Base-by-base conservation (phyloP, 2,329 filamentous ascomycete species). In the Grosmannia penicillata region DNA sequence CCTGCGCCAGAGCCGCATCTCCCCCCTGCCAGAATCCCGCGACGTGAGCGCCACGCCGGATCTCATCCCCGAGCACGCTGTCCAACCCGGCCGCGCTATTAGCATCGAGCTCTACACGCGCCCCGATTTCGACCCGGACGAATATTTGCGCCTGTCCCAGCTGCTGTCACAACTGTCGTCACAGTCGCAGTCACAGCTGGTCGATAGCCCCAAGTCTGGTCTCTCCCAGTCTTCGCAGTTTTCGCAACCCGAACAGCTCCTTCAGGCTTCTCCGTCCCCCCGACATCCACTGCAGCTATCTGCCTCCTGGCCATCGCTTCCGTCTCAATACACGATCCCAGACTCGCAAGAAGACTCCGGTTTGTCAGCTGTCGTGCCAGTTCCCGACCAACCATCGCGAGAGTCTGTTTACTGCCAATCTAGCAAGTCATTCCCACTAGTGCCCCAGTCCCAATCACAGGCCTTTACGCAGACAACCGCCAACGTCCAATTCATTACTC, bases 311-410 rank as follows among this genome's bases (percentile, higher is more conserved):
- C n/a, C n/a, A n/a, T n/a, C 18, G 13, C 33, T 1, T 3, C 10
- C n/a, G n/a, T 38, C 41, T 9, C 34, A 27, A 1, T 34, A 5
- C 17, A 43, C 40, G 5, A 42, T 47, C n/a, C 42, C 42, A n/a
- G 44, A 45, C 36, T 46, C 44, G 1, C 28, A 44, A 30, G 32
- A 11, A 13, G 40, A 39, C 19, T n/a, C n/a, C n/a, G n/a, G n/a
- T n/a, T n/a, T n/a, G 32, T n/a, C 25, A 13, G 15, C 24, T 25
- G 24, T 25, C 11, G 24, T 11, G 24, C 24, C 24, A 25, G n/a
- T n/a, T 17, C 28, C 28, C 28, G 15, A 15, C 15, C 15, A 31
- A 17, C 28, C 28, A 8, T 31, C 28, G 15, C 15, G 19, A 31
- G 28, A 32, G 4, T 11, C n/a, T n/a, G n/a, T n/a, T n/a, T n/a